Conservation (phyloP, 2,329 filamentous ascomycete genomes). For the Arachnomyces sp. region DNA sequence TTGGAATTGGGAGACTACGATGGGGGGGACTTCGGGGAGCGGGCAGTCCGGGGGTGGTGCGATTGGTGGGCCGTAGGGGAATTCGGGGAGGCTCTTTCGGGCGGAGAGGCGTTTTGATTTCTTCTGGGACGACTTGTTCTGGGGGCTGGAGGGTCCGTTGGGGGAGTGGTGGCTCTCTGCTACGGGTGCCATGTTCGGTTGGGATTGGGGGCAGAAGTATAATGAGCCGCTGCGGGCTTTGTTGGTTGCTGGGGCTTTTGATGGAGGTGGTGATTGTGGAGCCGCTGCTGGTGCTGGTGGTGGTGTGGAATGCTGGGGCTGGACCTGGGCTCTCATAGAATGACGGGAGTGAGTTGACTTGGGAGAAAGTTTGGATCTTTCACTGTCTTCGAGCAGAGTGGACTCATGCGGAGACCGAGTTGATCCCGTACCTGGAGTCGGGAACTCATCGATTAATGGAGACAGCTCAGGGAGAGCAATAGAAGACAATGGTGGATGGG, state of each 20-base stretch:
- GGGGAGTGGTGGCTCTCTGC: background rate
- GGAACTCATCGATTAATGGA: no score
- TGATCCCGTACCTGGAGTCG: no score
- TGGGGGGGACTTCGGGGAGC: conserved; percentile 17
- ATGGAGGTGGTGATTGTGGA: background rate
- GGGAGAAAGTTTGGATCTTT: no score
- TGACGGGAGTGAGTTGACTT: no score
- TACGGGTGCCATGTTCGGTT: background rate
- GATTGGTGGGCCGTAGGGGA: conserved; percentile 17
- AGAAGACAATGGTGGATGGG: no score
- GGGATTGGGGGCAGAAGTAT: background rate
- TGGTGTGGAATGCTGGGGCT: no score
- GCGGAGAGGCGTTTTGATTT: conserved; percentile 5
- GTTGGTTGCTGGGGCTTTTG: background rate
- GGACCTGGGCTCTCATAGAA: no score
- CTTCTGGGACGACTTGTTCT: background rate
- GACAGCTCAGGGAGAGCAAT: no score
- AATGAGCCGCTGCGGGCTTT: background rate
- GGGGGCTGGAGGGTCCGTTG: background rate
- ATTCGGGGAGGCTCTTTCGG: conserved; percentile 15
- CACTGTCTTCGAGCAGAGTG: no score
- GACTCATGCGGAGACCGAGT: no score
- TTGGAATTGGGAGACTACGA: conserved; percentile 3
- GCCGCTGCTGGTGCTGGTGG: no score
- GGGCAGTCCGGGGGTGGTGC: conserved; percentile 21